Base-by-base conservation (phyloP, 306 rosid species). In the Lathyrus oleraceus region DNA sequence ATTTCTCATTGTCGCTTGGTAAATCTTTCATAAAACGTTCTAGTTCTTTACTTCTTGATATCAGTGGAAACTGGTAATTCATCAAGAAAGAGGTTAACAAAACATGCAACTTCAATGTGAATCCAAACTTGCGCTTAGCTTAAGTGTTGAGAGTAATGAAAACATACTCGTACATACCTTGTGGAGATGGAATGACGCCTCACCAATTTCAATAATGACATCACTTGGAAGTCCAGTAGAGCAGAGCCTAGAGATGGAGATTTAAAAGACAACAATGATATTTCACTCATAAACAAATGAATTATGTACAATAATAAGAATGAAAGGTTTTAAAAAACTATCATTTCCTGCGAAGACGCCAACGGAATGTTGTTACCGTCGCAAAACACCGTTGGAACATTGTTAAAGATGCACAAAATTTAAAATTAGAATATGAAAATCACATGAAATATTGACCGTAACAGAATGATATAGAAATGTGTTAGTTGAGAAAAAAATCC, bases 191-290 rank as follows among this genome's bases (percentile, higher is more conserved):
- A 92, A 92, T 49, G 82, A 80, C n/a, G 70, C 78, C 11, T 82
- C 89, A 10, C 91, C 91, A 76, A 90, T 85, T 85, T 93, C 96
- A 86, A 90, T 70, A 63, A 84, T 74, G 47, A 93, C 79, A 75
- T 93, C 98, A 45, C 90, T 85, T 30, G 96, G 71, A 66, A 93
- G 98, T 57, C 96, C 98, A 69, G 87, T 83, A 48, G 93, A 85
- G 86, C 91, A 93, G 28, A 85, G 72, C 98, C 98, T 93, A 80
- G 25, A 79, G 72, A 75, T 61, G 61, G 7, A 51, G 16, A 76
- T 64, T 63, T 58, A 20, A 67, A 2, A 69, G n/a, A 52, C 45
- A 73, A 62, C 49, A 57, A 56, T 13, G 36, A 14, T 15, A 65
- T 39, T 21, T 48, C 52, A 30, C 40, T 43, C 38, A 65, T 12